Conservation (phyloP, 2,329 filamentous ascomycete species). For the Verticillium isaacii region DNA sequence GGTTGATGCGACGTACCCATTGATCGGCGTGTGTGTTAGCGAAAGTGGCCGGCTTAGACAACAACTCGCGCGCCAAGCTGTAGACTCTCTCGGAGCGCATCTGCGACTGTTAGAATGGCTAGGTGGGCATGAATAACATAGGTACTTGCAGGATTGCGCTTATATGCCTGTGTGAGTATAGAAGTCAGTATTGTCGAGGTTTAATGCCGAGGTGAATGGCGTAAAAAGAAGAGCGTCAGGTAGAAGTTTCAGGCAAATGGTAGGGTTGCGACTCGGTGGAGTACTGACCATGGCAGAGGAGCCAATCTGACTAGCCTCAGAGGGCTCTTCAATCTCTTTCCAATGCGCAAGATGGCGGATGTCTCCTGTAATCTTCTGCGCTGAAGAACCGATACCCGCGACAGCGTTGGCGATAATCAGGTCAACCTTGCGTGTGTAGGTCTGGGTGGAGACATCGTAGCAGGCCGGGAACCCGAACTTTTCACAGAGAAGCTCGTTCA, state of each 20-base stretch:
- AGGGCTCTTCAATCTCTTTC: constrained; percentile 84
- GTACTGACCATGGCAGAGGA: no score
- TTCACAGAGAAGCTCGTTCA: constrained; percentile 52
- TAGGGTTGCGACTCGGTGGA: no score
- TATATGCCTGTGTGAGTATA: no score
- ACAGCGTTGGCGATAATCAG: constrained; percentile 77
- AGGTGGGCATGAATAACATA: no score
- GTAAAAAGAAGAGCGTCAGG: background rate
- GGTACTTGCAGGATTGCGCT: no score
- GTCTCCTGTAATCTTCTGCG: constrained; percentile 64
- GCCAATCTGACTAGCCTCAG: constrained; percentile 72
- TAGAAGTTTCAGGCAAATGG: no score
- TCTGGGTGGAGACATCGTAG: constrained; percentile 60
- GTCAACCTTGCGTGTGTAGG: constrained; percentile 73
- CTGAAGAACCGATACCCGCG: constrained; percentile 72
- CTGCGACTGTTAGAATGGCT: no score
- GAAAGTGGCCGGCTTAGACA: no score
- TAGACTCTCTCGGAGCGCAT: no score
- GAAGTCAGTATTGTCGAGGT: no score
- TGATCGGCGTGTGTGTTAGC: background rate
- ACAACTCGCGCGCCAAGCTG: no score
- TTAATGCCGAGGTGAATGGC: no score
- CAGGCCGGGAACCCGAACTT: constrained; percentile 48
- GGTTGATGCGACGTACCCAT: constrained; percentile 27
- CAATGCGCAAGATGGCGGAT: constrained; percentile 68